Evolutionary conservation across 306 rosid genomes (phyloP).

Genomic region (Malus sieversii): DNA sequence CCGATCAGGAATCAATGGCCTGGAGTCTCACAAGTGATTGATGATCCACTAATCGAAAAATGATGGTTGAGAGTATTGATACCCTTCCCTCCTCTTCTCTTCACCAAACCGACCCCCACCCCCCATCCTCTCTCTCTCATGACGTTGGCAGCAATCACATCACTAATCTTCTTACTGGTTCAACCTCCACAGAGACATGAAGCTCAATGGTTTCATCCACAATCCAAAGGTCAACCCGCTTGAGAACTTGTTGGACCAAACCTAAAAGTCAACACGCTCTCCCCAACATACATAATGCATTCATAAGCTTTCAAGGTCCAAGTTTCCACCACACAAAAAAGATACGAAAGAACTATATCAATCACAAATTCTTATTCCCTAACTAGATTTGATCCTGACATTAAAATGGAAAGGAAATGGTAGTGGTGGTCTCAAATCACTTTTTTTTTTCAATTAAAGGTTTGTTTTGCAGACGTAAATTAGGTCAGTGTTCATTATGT

Average conservation of each 20-base stretch:
- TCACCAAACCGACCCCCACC: not conserved
- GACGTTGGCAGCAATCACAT: slow-evolving; percentile 11
- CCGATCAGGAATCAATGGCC: not conserved
- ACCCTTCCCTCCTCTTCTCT: not conserved
- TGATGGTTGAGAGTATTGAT: not conserved
- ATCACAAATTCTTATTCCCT: slow-evolving; percentile 26
- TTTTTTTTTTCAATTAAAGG: too few relatives aligned
- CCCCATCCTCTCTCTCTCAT: not conserved
- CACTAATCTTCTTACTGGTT: not conserved
- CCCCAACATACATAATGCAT: too few relatives aligned
- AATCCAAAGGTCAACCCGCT: not conserved
- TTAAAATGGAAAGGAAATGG: not conserved
- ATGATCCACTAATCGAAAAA: too few relatives aligned
- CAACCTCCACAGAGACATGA: not conserved
- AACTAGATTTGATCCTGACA: slow-evolving; percentile 9
- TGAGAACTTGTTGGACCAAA: too few relatives aligned
- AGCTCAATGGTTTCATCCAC: not conserved
- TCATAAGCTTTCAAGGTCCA: not conserved
- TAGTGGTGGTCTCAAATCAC: slow-evolving; percentile 35
- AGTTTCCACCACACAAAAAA: slow-evolving; percentile 20
- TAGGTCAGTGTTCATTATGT: too few relatives aligned
- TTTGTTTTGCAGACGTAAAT: not conserved
- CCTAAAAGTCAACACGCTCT: too few relatives aligned
- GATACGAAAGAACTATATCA: slow-evolving; percentile 21
- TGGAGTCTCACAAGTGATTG: not conserved